Conservation (phyloP, 495 filamentous ascomycete genomes). For the Penicillium soppii region DNA sequence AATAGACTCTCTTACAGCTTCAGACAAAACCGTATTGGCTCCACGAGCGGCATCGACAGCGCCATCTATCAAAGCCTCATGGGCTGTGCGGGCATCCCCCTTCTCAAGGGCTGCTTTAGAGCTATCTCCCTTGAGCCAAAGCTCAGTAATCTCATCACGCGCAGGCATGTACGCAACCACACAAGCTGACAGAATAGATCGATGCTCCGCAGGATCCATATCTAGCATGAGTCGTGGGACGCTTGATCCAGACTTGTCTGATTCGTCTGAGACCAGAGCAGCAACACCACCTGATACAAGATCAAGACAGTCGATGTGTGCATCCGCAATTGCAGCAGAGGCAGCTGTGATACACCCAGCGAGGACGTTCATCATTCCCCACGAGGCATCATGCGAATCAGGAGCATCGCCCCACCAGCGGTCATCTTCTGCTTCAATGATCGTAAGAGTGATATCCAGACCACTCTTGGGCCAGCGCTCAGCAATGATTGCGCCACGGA, state of each 20-base stretch:
- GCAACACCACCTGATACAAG: constrained; percentile 87
- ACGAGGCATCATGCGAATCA: constrained; percentile 51
- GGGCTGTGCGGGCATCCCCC: constrained; percentile 27
- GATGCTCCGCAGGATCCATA: constrained; percentile 77
- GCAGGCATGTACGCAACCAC: constrained; percentile 87
- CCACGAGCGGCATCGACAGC: constrained; percentile 64
- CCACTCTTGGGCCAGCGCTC: constrained; percentile 97
- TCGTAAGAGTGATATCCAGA: constrained; percentile 85
- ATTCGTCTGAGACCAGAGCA: constrained; percentile 61
- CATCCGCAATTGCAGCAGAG: constrained; percentile 92
- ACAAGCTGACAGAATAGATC: constrained; percentile 69
- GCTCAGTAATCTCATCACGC: constrained; percentile 86
- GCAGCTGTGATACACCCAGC: constrained; percentile 92
- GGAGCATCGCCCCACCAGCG: constrained; percentile 58
- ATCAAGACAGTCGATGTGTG: constrained; percentile 93
- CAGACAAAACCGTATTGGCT: constrained; percentile 56
- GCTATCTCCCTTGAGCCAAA: constrained; percentile 87
- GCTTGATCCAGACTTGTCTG: constrained; percentile 27
- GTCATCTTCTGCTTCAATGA: constrained; percentile 86
- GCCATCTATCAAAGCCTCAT: constrained; percentile 59
- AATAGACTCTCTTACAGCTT: constrained; percentile 56
- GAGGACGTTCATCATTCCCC: constrained; percentile 86
- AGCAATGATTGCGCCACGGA: constrained; percentile 84
- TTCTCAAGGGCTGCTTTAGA: constrained; percentile 33
- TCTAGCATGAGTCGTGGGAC: constrained; percentile 68